Evolutionary conservation across 208 protist genomes (phyloP).

Genomic region (Novymonas esmeraldas): DNA sequence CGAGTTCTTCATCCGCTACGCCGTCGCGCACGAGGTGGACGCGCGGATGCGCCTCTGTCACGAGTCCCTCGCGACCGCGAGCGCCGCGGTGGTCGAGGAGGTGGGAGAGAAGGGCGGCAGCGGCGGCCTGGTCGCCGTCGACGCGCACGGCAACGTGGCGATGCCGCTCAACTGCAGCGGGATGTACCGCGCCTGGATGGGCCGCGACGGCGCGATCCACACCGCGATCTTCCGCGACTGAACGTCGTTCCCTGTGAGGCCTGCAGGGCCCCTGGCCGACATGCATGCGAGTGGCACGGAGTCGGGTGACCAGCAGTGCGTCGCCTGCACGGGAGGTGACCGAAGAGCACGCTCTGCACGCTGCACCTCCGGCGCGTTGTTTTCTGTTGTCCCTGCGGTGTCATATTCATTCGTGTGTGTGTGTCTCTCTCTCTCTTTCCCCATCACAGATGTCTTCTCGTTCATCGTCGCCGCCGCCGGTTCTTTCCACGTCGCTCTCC

Average conservation of each 20-base stretch:
- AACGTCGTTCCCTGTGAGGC: background rate
- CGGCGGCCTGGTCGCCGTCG: conserved; percentile 27
- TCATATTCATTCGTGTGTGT: background rate
- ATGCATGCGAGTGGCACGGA: no score
- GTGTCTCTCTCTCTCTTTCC: background rate
- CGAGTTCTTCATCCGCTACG: conserved; percentile 31
- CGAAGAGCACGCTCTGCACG: no score
- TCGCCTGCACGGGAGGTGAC: no score
- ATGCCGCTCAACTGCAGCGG: conserved; percentile 30
- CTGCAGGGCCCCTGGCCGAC: no score
- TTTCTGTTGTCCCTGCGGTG: no score
- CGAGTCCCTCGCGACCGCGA: conserved; percentile 23
- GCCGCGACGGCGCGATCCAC: conserved; percentile 28
- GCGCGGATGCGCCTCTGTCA: conserved; percentile 31
- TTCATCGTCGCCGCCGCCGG: no score
- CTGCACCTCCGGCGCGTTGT: no score
- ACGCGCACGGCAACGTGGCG: conserved; percentile 27
- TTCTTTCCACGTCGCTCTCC: no score
- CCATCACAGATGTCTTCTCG: background rate
- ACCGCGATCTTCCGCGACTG: conserved; percentile 26
- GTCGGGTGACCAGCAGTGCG: no score
- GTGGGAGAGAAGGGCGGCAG: conserved; percentile 22
- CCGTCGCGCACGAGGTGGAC: conserved; percentile 34
- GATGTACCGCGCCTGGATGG: conserved; percentile 39
- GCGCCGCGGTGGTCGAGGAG: conserved; percentile 20